These are phyloP conservation scores for Boletus rubropictus DNA, from an alignment of 768 basidiomycete genomes.

Conservation along the genomic window DNA sequence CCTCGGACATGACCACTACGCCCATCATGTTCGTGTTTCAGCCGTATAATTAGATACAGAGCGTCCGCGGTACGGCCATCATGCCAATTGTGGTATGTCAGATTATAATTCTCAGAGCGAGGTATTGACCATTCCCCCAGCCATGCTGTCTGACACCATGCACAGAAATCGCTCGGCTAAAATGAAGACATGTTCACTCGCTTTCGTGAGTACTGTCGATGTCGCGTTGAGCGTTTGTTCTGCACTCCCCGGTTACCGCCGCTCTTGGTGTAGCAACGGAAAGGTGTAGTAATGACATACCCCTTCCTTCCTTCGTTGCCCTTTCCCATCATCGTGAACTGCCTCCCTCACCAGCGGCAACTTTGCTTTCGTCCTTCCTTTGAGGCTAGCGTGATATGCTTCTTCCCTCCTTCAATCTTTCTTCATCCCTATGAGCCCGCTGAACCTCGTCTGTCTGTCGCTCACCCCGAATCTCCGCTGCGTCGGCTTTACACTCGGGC, in stretches of 20 bases:
- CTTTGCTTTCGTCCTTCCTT: constrained; percentile 40
- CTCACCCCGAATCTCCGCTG: constrained; percentile 69
- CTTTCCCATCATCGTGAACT: constrained; percentile 26
- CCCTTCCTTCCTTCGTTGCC: constrained; percentile 9
- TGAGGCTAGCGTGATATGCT: constrained; percentile 32
- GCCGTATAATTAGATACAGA: not conserved
- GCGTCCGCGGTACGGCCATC: not conserved
- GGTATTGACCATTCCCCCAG: not conserved
- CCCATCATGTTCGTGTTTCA: not conserved
- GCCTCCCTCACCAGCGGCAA: constrained; percentile 34
- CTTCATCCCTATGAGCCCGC: constrained; percentile 28
- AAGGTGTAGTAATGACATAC: not conserved
- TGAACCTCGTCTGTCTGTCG: constrained; percentile 62
- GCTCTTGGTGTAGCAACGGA: constrained; percentile 18
- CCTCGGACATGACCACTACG: not conserved
- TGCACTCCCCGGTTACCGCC: constrained; percentile 14
- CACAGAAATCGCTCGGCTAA: not conserved
- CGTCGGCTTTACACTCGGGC: constrained; percentile 40
- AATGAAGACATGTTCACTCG: not conserved
- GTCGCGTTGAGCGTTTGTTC: not conserved
- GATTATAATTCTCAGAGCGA: not conserved
- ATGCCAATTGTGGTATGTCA: not conserved
- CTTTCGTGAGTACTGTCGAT: constrained; percentile 1
- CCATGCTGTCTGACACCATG: not conserved
- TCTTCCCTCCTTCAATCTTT: constrained; percentile 18